These are phyloP conservation scores for Fusarium protoensiforme DNA, from an alignment of 2,329 filamentous ascomycete species.

Conservation along the genomic window DNA sequence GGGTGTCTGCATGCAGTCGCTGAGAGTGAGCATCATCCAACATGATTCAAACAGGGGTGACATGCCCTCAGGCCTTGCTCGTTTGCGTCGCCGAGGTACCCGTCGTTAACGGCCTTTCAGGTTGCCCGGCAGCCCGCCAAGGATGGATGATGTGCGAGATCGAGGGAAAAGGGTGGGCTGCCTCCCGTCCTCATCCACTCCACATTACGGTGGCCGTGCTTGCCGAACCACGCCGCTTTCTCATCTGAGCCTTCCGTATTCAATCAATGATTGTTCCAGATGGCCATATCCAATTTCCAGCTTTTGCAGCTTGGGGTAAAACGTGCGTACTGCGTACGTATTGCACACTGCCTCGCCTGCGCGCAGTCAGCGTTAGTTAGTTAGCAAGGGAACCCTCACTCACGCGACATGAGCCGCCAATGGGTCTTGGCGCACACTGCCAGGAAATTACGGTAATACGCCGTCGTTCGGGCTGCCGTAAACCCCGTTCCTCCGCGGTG, in stretches of 20 bases:
- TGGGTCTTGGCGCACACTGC: constrained; percentile 35
- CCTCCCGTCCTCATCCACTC: constrained; percentile 14
- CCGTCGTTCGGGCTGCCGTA: constrained; percentile 35
- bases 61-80: constrained; percentile 23
- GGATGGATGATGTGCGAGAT: constrained; percentile 19
- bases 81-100: constrained; percentile 37
- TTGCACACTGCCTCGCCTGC: constrained; percentile 1
- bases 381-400: constrained; percentile 34
- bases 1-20: constrained; percentile 13
- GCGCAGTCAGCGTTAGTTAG: constrained; percentile 6
- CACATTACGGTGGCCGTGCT: constrained; percentile 9
- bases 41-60: constrained; percentile 22
- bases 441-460: constrained; percentile 44
- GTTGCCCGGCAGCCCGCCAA: constrained; percentile 38
- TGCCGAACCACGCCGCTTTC: constrained; percentile 1
- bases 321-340: constrained; percentile 7
- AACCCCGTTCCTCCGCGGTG: constrained; percentile 42
- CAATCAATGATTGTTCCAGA: constrained; percentile 17
- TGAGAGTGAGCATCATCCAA: constrained; percentile 1
- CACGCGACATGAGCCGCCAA: constrained; percentile 31
- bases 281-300: constrained; percentile 5
- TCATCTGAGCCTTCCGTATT: background rate
- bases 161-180: constrained; percentile 21
- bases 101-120: constrained; percentile 24
- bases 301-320: constrained; percentile 17